Percentiles rank a stretch among this genome's conserved stretches.
These are phyloP conservation scores for Pleurotus djamor DNA, from an alignment of 768 basidiomycete genomes.

Conservation along the genomic window DNA sequence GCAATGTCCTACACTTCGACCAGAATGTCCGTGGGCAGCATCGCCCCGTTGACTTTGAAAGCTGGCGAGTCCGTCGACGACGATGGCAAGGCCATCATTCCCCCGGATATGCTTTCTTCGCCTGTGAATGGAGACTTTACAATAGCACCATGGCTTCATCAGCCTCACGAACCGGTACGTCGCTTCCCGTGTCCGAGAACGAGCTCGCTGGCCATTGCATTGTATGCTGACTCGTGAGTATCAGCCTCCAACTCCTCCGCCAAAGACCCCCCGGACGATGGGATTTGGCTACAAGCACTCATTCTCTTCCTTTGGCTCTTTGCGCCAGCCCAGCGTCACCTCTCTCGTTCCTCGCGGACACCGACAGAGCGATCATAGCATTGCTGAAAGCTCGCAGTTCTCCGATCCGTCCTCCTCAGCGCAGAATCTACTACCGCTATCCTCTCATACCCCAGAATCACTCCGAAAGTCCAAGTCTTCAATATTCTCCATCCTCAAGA, in stretches of 20 bases:
- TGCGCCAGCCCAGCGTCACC: conserved; percentile 27
- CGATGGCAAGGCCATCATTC: conserved; percentile 5
- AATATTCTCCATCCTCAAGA: conserved; percentile 39
- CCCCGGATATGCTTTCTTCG: conserved; percentile 5
- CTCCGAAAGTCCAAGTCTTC: conserved; percentile 50
- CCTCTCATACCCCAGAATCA: conserved; percentile 17
- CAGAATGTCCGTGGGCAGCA: not conserved
- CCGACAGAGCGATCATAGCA: conserved; percentile 33
- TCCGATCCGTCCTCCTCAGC: conserved; percentile 22
- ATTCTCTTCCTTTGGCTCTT: conserved; percentile 35
- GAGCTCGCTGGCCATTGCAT: not conserved
- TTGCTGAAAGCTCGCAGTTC: conserved; percentile 21
- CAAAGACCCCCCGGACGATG: conserved; percentile 27
- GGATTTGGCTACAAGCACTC: conserved; percentile 37
- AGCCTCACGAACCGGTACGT: conserved; percentile 10
- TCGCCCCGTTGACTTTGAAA: not conserved
- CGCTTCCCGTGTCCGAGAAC: conserved; percentile 9
- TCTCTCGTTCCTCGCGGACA: conserved; percentile 24
- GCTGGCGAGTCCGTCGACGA: conserved; percentile 4
- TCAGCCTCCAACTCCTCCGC: conserved; percentile 35
- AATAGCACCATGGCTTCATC: conserved; percentile 4
- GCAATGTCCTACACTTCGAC: not conserved
- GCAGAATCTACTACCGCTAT: conserved; percentile 11
- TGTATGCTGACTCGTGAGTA: conserved; percentile 28
- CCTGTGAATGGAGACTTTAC: conserved; percentile 1